A percentile compares a stretch with the other conserved stretches of the same genome.
Evolutionary conservation across 176 grass and related monocot species (phyloP).

Genomic region (Oryza longistaminata): DNA sequence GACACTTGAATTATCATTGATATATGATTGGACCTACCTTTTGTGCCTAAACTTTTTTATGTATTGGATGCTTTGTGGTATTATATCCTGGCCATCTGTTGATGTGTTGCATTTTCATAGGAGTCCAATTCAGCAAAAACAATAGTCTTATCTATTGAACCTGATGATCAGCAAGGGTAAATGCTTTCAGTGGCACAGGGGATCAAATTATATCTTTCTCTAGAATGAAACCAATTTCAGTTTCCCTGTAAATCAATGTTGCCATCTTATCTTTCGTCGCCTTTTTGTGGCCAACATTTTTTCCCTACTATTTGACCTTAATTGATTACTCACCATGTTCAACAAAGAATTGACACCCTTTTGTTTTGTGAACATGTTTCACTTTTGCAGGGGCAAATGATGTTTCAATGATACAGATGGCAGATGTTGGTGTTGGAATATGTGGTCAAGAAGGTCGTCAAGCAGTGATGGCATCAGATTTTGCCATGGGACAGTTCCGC

Average conservation of each 20-base stretch:
- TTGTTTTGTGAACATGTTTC: conserved; percentile 21
- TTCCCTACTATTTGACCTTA: neutral
- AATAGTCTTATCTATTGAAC: neutral
- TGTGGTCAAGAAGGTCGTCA: conserved; percentile 99
- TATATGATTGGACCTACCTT: neutral
- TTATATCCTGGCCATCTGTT: conserved; percentile 21
- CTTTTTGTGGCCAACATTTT: conserved; percentile 7
- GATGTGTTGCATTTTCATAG: conserved; percentile 21
- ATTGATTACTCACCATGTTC: neutral
- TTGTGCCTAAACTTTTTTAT: neutral
- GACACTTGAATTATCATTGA: neutral
- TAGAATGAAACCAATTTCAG: conserved; percentile 1
- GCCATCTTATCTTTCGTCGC: neutral
- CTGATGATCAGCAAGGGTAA: neutral
- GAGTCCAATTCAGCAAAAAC: neutral
- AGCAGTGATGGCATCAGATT: conserved; percentile 99
- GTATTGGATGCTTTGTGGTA: neutral
- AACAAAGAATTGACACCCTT: neutral
- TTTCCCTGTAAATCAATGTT: conserved; percentile 11
- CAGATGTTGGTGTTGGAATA: conserved; percentile 98
- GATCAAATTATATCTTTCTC: conserved; percentile 10
- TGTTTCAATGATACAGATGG: conserved; percentile 99
- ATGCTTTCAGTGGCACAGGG: conserved; percentile 6
- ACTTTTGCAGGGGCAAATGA: conserved; percentile 88
- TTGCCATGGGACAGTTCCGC: conserved; percentile 98